Base-by-base conservation (phyloP, 2,329 filamentous ascomycete species). In the Leptographium lundbergii region DNA sequence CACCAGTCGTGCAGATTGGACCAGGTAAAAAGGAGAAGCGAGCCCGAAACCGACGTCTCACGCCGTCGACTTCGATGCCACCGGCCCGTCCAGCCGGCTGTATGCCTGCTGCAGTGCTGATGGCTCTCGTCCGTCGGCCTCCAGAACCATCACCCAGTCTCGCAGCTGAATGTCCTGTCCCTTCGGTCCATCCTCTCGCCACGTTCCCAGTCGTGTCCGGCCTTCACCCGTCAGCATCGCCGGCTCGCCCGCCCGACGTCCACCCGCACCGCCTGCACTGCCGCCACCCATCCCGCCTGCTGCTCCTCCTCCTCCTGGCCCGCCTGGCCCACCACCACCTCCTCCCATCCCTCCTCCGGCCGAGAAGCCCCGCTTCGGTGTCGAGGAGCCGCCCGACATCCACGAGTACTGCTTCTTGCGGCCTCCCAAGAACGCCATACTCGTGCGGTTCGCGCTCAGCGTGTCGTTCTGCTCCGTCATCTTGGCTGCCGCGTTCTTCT, bases 91-190 rank as follows among this genome's bases (percentile, higher is more conserved):
- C 63, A 84, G 68, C 61, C 71, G 71, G 59, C 76, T 66, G 62
- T 83, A 84, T 1, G 82, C 81, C 54, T 73, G 71, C 67, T 87
- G 83, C 54, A 89, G 69, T 27, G 84, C 80, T 67, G 76, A 81
- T 64, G 74, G 74, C 69, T 90, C 86, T 4, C 61, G 62, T 1
- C 88, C 87, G 68, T 95, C 89, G 56, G 84, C 77, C 70, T 96
- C 91, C 54, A 96, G 77, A 61, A 88, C 88, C 24, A 82, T 77
- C 19, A 95, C 76, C 75, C 91, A 85, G 70, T 96, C 92, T 58
- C 92, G 81, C 57, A 95, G 75, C 73, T 96, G 91, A 54, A 96
- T 89, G 29, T 86, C 85, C 64, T 79, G 81, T 36, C 89, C 90
- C 68, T 86, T 87, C 25, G 86, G 83, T 57, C 82, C 84, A 66